These are phyloP conservation scores for Didymella exigua DNA, from an alignment of 2,329 filamentous ascomycete species.

Conservation along the genomic window DNA sequence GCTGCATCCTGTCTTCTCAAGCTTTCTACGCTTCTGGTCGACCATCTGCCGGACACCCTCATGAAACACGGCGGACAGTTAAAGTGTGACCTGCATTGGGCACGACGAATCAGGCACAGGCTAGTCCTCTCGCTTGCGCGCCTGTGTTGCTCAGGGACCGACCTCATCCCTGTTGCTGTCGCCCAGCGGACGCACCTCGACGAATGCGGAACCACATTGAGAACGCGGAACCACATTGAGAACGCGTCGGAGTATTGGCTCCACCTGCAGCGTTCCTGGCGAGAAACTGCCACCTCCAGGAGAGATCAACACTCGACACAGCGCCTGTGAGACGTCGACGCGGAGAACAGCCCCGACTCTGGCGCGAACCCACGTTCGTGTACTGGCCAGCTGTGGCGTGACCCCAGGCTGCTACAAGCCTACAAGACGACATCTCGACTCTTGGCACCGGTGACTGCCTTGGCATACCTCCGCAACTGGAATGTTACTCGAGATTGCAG, in stretches of 20 bases:
- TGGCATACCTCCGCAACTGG: conserved; percentile 9
- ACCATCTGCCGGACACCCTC: conserved; percentile 13
- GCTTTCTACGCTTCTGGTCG: conserved; percentile 5
- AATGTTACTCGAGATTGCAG: conserved; percentile 6
- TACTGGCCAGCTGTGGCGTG: neutral
- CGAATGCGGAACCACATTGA: neutral
- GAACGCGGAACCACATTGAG: neutral
- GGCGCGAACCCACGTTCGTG: neutral
- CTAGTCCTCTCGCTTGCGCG: conserved; percentile 5
- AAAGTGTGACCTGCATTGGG: neutral
- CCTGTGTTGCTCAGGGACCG: conserved; percentile 6
- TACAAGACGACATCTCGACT: neutral
- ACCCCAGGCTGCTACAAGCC: neutral
- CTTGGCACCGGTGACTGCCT: neutral
- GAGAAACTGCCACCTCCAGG: conserved; percentile 7
- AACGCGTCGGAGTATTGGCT: conserved; percentile 7
- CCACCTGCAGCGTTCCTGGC: conserved; percentile 11
- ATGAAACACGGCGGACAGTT: conserved; percentile 8
- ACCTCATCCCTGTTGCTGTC: conserved; percentile 5
- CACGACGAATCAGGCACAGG: conserved; percentile 1
- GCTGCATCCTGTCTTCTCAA: neutral
- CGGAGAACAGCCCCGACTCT: neutral
- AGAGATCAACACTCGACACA: conserved; percentile 5
- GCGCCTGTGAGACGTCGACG: conserved; percentile 11
- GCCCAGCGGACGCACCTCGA: conserved; percentile 3